These are phyloP conservation scores for Trichoderma breve DNA, from an alignment of 2,329 filamentous ascomycete species.

Conservation along the genomic window DNA sequence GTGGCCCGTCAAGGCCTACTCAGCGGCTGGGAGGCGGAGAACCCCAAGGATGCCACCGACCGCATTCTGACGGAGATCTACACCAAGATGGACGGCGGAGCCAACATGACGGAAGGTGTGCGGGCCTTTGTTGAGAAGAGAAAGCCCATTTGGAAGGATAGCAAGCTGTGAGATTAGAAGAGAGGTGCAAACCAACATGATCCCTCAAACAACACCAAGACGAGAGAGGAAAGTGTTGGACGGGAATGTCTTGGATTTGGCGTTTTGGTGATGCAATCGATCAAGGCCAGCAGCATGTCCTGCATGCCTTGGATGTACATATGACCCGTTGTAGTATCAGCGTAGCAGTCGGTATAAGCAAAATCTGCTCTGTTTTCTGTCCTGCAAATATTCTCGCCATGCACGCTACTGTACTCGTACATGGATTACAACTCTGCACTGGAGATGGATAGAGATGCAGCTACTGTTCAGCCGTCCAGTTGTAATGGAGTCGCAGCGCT, in stretches of 20 bases:
- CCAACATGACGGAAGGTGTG: constrained; percentile 74
- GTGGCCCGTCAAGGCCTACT: constrained; percentile 70
- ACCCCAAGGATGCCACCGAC: constrained; percentile 61
- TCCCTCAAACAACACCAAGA: not conserved
- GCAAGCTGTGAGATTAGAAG: constrained; percentile 49
- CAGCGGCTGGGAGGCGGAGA: constrained; percentile 68
- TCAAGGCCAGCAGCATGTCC: not conserved
- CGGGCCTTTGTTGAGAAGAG: constrained; percentile 75
- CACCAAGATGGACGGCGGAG: constrained; percentile 58
- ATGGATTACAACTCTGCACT: not conserved
- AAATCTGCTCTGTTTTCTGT: not conserved
- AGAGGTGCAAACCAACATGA: not conserved
- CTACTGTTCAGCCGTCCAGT: not conserved
- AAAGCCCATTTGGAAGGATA: constrained; percentile 64
- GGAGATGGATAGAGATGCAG: not conserved
- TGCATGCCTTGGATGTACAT: constrained; percentile 4
- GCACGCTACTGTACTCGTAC: not conserved
- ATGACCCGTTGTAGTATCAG: not conserved
- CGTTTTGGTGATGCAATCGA: constrained; percentile 10
- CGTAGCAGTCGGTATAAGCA: not conserved
- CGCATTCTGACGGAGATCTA: constrained; percentile 59
- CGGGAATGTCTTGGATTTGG: not conserved
- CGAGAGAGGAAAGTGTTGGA: not conserved
- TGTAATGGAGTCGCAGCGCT: not conserved
- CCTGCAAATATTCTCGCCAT: not conserved